Evolutionary conservation across 2,329 filamentous ascomycete genomes (phyloP).

Genomic region (Volutella citrinella): DNA sequence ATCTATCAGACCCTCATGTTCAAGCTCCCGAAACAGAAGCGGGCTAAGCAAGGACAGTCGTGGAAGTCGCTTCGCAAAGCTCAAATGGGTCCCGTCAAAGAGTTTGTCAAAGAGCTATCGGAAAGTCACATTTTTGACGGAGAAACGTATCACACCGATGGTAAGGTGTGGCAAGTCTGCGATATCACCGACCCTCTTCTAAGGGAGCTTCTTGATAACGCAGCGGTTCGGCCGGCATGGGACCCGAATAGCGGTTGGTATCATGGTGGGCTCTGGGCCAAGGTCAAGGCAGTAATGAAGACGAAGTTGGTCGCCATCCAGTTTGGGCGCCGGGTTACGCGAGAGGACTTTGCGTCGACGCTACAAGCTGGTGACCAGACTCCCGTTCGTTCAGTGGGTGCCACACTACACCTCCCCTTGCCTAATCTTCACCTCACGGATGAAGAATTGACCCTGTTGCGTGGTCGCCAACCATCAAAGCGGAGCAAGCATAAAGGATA

Average conservation of each 20-base stretch:
- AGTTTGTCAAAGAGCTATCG: conserved; percentile 36
- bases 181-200: conserved; percentile 84
- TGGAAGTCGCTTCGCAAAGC: conserved; percentile 48
- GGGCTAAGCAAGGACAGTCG: conserved; percentile 43
- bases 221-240: conserved; percentile 56
- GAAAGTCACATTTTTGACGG: conserved; percentile 81
- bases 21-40: conserved; percentile 59
- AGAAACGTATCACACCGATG: conserved; percentile 68
- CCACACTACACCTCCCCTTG: conserved; percentile 31
- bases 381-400: conserved; percentile 26
- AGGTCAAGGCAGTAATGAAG: conserved; percentile 84
- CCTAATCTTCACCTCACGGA: conserved; percentile 34
- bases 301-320: conserved; percentile 73
- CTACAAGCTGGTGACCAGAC: conserved; percentile 33
- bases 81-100: conserved; percentile 37
- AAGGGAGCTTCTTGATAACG: conserved; percentile 59
- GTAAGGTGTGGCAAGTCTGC: conserved; percentile 91
- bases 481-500: conserved; percentile 36
- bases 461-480: conserved; percentile 33
- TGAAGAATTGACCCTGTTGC: conserved; percentile 32
- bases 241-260: conserved; percentile 79
- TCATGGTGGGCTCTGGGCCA: conserved; percentile 74
- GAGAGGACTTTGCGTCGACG: conserved; percentile 34
- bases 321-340: conserved; percentile 48
- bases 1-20: conserved; percentile 89